A percentile compares a stretch with the other conserved stretches of the same genome.
These are phyloP conservation scores for Cryptococcus sp. DNA, from an alignment of 1,284 basidiomycete genomes.

Conservation along the genomic window DNA sequence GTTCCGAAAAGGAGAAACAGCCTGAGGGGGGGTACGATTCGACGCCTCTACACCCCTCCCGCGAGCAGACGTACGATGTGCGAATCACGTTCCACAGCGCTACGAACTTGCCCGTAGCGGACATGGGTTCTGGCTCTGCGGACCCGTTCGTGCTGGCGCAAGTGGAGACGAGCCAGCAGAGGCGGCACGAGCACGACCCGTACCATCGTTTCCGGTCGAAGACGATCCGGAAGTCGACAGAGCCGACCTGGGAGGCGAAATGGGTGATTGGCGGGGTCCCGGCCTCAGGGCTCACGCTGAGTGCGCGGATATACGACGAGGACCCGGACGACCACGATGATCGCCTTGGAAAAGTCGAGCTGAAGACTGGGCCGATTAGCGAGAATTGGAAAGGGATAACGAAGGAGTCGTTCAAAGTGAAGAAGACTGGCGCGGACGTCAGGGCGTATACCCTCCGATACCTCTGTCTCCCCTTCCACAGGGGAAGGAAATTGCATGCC, in stretches of 20 bases:
- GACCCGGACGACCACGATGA: slow-evolving; percentile 58
- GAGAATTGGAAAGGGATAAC: slow-evolving; percentile 36
- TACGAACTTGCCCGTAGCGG: slow-evolving; percentile 55
- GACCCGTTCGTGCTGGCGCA: slow-evolving; percentile 57
- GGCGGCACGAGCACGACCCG: slow-evolving; percentile 44
- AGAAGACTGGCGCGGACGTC: slow-evolving; percentile 52
- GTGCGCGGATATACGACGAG: slow-evolving; percentile 55
- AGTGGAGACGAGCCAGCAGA: slow-evolving; percentile 30
- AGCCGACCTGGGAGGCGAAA: slow-evolving; percentile 54
- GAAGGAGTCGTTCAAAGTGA: slow-evolving; percentile 45
- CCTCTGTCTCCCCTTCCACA: slow-evolving; percentile 18
- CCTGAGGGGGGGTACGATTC: slow-evolving; percentile 43
- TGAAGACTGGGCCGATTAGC: slow-evolving; percentile 30
- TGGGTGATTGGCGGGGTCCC: slow-evolving; percentile 59
- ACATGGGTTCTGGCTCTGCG: slow-evolving; percentile 50
- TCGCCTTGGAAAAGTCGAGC: slow-evolving; percentile 53
- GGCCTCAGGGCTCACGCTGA: slow-evolving; percentile 51
- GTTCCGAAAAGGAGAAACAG: slow-evolving; percentile 18
- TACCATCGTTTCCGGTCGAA: slow-evolving; percentile 54
- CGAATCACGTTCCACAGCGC: slow-evolving; percentile 56
- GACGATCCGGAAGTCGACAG: slow-evolving; percentile 51
- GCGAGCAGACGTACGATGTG: slow-evolving; percentile 50
- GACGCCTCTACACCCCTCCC: slow-evolving; percentile 33
- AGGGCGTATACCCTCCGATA: slow-evolving; percentile 49
- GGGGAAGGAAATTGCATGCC: slow-evolving; percentile 25